A percentile compares a stretch with the other conserved stretches of the same genome.
These are phyloP conservation scores for Encephalitozoon hellem DNA, from an alignment of 371 early-diverging fungal genomes.

Conservation along the genomic window DNA sequence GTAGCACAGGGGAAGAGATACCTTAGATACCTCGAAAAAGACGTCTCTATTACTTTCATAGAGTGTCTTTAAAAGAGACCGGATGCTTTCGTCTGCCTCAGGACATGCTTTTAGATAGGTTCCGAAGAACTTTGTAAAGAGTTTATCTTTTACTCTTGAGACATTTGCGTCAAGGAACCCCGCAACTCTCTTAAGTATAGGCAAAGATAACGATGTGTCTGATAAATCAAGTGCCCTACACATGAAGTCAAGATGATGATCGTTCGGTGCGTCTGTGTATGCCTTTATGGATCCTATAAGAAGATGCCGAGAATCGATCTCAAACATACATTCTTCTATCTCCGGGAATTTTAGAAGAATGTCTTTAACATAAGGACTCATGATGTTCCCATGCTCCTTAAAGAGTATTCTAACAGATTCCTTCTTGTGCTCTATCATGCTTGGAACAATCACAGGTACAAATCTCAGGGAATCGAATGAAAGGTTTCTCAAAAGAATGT, in stretches of 20 bases:
- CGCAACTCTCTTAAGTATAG: not conserved
- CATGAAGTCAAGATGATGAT: not conserved
- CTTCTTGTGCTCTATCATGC: conserved; percentile 6
- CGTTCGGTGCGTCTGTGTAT: not conserved
- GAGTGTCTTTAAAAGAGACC: not conserved
- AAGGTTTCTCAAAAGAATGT: conserved; percentile 1
- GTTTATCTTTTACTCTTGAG: not conserved
- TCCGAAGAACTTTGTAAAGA: not conserved
- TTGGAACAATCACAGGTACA: not conserved
- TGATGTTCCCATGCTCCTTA: conserved; percentile 14
- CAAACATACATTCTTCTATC: not conserved
- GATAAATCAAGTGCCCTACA: not conserved
- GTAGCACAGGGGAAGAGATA: not conserved
- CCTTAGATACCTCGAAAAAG: not conserved
- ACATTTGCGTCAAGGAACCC: not conserved
- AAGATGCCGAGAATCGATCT: not conserved
- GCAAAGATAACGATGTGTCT: not conserved
- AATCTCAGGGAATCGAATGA: conserved; percentile 8
- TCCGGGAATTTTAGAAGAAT: conserved; percentile 8
- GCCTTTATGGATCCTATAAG: not conserved
- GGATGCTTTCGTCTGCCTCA: not conserved
- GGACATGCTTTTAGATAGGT: not conserved
- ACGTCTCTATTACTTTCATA: not conserved
- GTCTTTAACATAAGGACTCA: conserved; percentile 7
- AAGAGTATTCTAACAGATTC: conserved; percentile 11